phyloP scores from a whole-genome alignment of 805 yeast genomes.

The Peterozyma xylosa region DNA sequence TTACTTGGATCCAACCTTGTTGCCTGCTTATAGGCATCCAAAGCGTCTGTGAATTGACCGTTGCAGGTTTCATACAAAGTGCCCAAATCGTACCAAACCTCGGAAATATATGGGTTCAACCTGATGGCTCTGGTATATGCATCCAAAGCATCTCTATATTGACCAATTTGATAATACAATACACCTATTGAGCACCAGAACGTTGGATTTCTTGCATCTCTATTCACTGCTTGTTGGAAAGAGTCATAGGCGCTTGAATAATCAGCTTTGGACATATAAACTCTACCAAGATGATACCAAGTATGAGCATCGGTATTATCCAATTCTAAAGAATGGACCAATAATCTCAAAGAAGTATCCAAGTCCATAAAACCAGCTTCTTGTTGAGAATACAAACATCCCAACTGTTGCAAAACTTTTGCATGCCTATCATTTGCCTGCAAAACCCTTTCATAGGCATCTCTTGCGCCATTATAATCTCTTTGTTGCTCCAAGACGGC shows the following conservation, averaged over 20 bases:
- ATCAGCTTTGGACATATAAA: conserved; percentile 93
- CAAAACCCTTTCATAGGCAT: conserved; percentile 90
- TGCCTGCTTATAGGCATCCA: conserved; percentile 96
- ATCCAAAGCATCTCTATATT: conserved; percentile 93
- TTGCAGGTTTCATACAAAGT: conserved; percentile 96
- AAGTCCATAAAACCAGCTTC: conserved; percentile 69
- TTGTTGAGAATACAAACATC: conserved; percentile 83
- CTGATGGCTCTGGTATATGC: conserved; percentile 97
- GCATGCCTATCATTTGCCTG: conserved; percentile 90
- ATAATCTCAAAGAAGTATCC: conserved; percentile 71
- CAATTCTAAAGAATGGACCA: conserved; percentile 82
- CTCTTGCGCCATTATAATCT: conserved; percentile 86
- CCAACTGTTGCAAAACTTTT: conserved; percentile 91
- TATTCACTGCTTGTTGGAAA: conserved; percentile 96
- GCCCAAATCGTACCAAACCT: conserved; percentile 98
- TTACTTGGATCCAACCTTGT: conserved; percentile 92
- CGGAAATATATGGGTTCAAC: conserved; percentile 90
- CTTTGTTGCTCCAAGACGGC: conserved; percentile 90
- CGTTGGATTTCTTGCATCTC: conserved; percentile 95
- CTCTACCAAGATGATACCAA: conserved; percentile 95
- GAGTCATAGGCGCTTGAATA: conserved; percentile 96
- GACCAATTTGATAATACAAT: conserved; percentile 90
- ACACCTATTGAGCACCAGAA: conserved; percentile 98
- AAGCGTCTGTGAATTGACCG: conserved; percentile 89
- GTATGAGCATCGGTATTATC: conserved; percentile 91